A percentile compares a stretch with the other conserved stretches of the same genome.
phyloP scores from a whole-genome alignment of 2,329 filamentous ascomycete species.

The Verticillium isaacii region DNA sequence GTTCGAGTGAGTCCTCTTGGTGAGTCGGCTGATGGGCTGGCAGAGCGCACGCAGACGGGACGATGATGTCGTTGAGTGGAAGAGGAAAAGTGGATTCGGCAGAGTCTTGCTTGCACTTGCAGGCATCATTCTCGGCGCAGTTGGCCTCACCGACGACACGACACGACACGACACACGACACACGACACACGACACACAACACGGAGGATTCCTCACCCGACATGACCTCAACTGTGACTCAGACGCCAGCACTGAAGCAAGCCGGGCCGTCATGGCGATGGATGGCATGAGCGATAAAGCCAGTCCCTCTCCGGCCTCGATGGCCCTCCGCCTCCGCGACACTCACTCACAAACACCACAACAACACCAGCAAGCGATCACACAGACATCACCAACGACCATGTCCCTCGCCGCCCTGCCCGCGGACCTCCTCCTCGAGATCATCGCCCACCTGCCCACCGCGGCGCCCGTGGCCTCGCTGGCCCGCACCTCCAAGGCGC shows the following conservation, averaged over 20 bases:
- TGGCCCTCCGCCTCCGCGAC: too few species aligned
- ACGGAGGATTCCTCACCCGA: too few species aligned
- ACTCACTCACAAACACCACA: background rate
- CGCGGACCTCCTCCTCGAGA: conserved; percentile 44
- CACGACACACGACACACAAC: too few species aligned
- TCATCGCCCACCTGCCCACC: conserved; percentile 42
- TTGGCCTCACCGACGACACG: background rate
- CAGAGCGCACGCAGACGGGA: background rate
- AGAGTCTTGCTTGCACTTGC: background rate
- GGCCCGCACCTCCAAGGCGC: conserved; percentile 29
- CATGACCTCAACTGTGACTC: too few species aligned
- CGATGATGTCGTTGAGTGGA: background rate
- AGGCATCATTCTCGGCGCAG: background rate
- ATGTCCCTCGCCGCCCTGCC: conserved; percentile 36
- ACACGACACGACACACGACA: too few species aligned
- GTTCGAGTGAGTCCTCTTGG: background rate
- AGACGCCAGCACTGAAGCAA: too few species aligned
- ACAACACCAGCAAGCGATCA: background rate
- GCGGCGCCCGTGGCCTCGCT: conserved; percentile 42
- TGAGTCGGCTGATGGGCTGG: background rate
- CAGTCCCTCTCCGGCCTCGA: too few species aligned
- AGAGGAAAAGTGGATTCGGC: background rate
- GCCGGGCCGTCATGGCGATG: too few species aligned
- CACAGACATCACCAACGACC: background rate
- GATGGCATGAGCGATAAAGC: too few species aligned